Evolutionary conservation across 352 stramenopile genomes (phyloP).

Genomic region (Phytophthora litchii): DNA sequence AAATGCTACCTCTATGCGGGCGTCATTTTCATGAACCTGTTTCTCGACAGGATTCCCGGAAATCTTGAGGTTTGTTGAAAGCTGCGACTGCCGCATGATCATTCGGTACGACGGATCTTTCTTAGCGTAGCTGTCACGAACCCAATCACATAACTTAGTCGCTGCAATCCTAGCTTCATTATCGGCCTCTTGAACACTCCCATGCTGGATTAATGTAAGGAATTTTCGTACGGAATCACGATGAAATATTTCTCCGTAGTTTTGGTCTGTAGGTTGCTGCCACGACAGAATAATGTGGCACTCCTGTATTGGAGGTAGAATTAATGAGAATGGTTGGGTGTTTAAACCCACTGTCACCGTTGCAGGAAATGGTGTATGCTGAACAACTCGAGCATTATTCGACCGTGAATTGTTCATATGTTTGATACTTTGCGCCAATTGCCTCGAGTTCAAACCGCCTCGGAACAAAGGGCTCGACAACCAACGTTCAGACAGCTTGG

Average conservation of each 20-base stretch:
- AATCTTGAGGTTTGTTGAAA: constrained; percentile 18
- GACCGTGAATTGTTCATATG: neutral
- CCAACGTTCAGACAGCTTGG: constrained; percentile 26
- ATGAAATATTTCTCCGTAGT: constrained; percentile 38
- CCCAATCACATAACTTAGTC: constrained; percentile 54
- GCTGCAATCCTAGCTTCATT: neutral
- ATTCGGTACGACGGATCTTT: constrained; percentile 74
- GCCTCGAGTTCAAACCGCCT: constrained; percentile 30
- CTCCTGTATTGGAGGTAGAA: constrained; percentile 30
- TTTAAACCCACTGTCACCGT: constrained; percentile 2
- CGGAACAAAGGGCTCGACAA: constrained; percentile 35
- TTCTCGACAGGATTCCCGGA: constrained; percentile 12
- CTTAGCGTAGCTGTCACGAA: constrained; percentile 52
- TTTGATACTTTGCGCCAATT: constrained; percentile 24
- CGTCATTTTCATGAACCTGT: constrained; percentile 35
- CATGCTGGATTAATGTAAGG: constrained; percentile 31
- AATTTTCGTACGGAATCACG: constrained; percentile 23
- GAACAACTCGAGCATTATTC: constrained; percentile 24
- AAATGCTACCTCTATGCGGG: constrained; percentile 50
- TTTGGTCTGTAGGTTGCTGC: constrained; percentile 13
- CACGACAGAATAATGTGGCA: neutral
- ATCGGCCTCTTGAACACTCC: constrained; percentile 19
- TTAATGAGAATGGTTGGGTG: constrained; percentile 38
- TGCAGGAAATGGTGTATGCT: constrained; percentile 39
- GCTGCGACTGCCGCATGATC: constrained; percentile 53